phyloP scores from a whole-genome alignment of 305 asterid species.

The Fraxinus greggii region DNA sequence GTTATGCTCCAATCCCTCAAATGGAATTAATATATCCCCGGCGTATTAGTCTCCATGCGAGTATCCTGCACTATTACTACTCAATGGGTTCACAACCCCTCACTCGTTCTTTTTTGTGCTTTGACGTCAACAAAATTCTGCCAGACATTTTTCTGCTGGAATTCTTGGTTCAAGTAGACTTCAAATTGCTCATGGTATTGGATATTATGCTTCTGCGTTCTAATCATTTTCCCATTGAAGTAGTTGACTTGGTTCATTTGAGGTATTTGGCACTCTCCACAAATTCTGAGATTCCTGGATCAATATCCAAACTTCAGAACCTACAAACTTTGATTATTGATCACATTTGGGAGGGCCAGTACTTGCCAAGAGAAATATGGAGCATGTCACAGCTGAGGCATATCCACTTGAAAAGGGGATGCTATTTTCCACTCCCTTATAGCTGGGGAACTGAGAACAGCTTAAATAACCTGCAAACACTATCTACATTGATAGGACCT shows the following conservation, averaged over 20 bases:
- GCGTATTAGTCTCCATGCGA: constrained; percentile 23
- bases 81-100: background rate
- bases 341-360: constrained; percentile 19
- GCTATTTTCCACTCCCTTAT: constrained; percentile 18
- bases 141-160: background rate
- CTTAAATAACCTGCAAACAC: constrained; percentile 5
- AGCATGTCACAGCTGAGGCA: constrained; percentile 25
- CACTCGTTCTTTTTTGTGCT: constrained; percentile 23
- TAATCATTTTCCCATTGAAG: background rate
- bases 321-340: constrained; percentile 24
- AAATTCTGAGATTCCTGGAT: background rate
- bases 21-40: background rate
- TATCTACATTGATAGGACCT: constrained; percentile 6
- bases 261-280: constrained; percentile 24
- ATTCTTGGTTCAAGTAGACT: constrained; percentile 4
- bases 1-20: background rate
- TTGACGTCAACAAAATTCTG: background rate
- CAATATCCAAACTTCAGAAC: background rate
- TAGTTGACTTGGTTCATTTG: constrained; percentile 1
- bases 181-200: constrained; percentile 22
- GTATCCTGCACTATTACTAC: background rate
- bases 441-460: constrained; percentile 4
- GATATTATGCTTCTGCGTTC: constrained; percentile 12
- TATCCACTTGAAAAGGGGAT: constrained; percentile 17
- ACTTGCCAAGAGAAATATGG: constrained; percentile 16